Evolutionary conservation across 2,329 filamentous ascomycete species (phyloP).

Genomic region (Aspergillus sclerotialis): DNA sequence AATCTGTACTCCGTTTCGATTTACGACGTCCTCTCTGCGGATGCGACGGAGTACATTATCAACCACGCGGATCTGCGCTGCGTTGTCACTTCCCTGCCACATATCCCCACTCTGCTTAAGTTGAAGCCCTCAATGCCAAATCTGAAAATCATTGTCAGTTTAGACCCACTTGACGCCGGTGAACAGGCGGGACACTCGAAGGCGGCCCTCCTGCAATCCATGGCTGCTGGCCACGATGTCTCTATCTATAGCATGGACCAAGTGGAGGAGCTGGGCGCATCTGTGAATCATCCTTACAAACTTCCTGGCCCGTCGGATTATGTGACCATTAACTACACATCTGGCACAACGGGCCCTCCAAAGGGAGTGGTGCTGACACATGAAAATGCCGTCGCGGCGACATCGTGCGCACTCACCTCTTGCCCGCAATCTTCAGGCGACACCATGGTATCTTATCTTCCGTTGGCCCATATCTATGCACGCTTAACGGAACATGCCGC

Average conservation of each 20-base stretch:
- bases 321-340: slow-evolving; percentile 67
- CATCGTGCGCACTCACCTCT: slow-evolving; percentile 54
- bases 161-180: slow-evolving; percentile 75
- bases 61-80: slow-evolving; percentile 74
- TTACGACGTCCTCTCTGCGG: slow-evolving; percentile 90
- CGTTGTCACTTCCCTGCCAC: slow-evolving; percentile 70
- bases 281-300: slow-evolving; percentile 62
- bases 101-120: slow-evolving; percentile 75
- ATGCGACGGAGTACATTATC: slow-evolving; percentile 91
- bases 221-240: slow-evolving; percentile 68
- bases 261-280: slow-evolving; percentile 73
- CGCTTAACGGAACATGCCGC: slow-evolving; percentile 72
- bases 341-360: slow-evolving; percentile 57
- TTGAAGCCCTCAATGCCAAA: slow-evolving; percentile 68
- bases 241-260: slow-evolving; percentile 70
- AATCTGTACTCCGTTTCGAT: slow-evolving; percentile 84
- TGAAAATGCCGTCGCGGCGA: slow-evolving; percentile 67
- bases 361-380: slow-evolving; percentile 70
- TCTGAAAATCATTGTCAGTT: slow-evolving; percentile 79
- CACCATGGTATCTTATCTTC: slow-evolving; percentile 76
- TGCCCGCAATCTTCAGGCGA: slow-evolving; percentile 51
- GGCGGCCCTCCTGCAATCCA: slow-evolving; percentile 63
- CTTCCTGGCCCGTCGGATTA: slow-evolving; percentile 68
- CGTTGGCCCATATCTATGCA: slow-evolving; percentile 89
- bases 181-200: slow-evolving; percentile 75